A percentile compares a stretch with the other conserved stretches of the same genome.
These are phyloP conservation scores for Globisporangium splendens DNA, from an alignment of 352 stramenopile genomes.

Conservation along the genomic window DNA sequence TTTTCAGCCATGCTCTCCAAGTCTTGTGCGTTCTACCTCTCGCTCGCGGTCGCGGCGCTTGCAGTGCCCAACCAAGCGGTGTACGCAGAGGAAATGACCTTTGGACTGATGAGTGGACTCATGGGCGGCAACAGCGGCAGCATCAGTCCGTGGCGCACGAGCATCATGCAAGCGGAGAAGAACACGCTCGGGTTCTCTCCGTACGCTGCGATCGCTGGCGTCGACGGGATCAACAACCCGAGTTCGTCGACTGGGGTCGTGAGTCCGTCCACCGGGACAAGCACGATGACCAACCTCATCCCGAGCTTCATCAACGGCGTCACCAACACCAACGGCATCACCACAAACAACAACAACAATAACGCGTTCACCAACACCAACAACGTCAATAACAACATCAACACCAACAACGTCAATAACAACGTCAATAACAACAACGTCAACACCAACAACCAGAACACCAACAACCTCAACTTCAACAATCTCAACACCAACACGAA, in stretches of 20 bases:
- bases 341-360: background rate
- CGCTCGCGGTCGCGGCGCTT: too few relatives aligned
- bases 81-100: too few relatives aligned
- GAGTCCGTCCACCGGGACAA: background rate
- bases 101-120: too few relatives aligned
- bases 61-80: too few relatives aligned
- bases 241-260: too few relatives aligned
- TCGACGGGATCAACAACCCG: background rate
- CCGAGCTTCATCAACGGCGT: constrained; percentile 10
- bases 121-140: too few relatives aligned
- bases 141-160: too few relatives aligned
- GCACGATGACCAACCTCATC: background rate
- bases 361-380: background rate
- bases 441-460: background rate
- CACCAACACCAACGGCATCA: background rate
- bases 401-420: background rate
- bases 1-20: too few relatives aligned
- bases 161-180: background rate
- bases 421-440: background rate
- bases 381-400: background rate
- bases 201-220: background rate
- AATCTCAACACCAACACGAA: constrained; percentile 1
- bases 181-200: background rate
- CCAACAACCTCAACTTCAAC: constrained; percentile 6
- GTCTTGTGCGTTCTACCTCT: too few relatives aligned